These are phyloP conservation scores for Cladophialophora chaetospira DNA, from an alignment of 2,329 filamentous ascomycete species.

Conservation along the genomic window DNA sequence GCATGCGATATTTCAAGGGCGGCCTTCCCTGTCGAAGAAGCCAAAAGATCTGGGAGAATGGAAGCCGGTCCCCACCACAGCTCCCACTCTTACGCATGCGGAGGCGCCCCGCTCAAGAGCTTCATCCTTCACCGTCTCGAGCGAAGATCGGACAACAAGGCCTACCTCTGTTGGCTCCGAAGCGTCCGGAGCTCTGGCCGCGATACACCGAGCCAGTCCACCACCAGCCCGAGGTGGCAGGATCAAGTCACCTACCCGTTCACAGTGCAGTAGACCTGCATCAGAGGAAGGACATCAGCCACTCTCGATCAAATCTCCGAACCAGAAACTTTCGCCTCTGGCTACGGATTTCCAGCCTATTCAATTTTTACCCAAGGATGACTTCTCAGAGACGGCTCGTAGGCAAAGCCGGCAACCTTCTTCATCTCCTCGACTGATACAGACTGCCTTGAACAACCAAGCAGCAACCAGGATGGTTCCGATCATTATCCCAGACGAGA, in stretches of 20 bases:
- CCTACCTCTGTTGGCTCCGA: slow-evolving; percentile 37
- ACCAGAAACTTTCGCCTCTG: slow-evolving; percentile 29
- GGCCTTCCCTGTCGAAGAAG: slow-evolving; percentile 8
- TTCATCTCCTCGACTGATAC: slow-evolving; percentile 27
- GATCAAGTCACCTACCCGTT: slow-evolving; percentile 22
- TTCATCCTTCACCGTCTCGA: slow-evolving; percentile 26
- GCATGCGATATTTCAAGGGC: slow-evolving; percentile 31
- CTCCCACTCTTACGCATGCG: slow-evolving; percentile 32
- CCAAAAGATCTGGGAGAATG: slow-evolving; percentile 34
- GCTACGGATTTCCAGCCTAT: slow-evolving; percentile 23
- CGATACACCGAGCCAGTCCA: slow-evolving; percentile 43
- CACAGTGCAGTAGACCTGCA: slow-evolving; percentile 13
- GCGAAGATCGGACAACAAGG: slow-evolving; percentile 25
- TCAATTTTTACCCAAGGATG: background rate
- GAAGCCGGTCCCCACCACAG: slow-evolving; percentile 33
- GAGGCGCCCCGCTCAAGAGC: slow-evolving; percentile 36
- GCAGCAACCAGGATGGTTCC: slow-evolving; percentile 10
- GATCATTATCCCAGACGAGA: slow-evolving; percentile 21
- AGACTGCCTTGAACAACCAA: slow-evolving; percentile 27
- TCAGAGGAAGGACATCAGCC: slow-evolving; percentile 36
- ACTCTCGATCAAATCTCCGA: slow-evolving; percentile 39
- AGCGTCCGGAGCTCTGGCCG: slow-evolving; percentile 43
- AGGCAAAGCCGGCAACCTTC: slow-evolving; percentile 21
- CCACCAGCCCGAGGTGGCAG: slow-evolving; percentile 35
- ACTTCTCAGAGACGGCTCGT: background rate